Percentiles rank a stretch among this genome's conserved stretches.
These are phyloP conservation scores for Acer negundo DNA, from an alignment of 345 rosid genomes.

Conservation along the genomic window DNA sequence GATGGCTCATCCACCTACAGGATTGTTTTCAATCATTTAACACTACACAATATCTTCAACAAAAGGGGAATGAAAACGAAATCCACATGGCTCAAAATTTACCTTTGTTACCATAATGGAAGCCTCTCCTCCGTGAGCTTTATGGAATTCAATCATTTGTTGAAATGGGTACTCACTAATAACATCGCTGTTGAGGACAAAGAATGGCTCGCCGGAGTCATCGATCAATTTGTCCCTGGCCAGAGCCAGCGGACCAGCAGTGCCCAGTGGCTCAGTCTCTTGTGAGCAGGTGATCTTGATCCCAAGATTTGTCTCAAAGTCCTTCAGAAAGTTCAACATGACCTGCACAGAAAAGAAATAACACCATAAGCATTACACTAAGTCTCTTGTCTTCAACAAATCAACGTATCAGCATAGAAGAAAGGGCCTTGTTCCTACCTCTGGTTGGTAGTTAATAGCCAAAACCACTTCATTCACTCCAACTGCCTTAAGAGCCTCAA, in stretches of 20 bases:
- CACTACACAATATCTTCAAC: neutral
- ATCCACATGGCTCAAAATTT: slow-evolving; percentile 9
- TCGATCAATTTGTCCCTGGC: slow-evolving; percentile 91
- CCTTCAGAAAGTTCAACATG: slow-evolving; percentile 92
- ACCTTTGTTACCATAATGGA: slow-evolving; percentile 99
- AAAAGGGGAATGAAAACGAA: neutral
- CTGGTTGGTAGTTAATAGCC: slow-evolving; percentile 98
- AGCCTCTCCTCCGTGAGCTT: slow-evolving; percentile 94
- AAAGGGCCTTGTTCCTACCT: slow-evolving; percentile 45
- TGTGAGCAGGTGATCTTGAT: slow-evolving; percentile 95
- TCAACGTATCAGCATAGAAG: neutral
- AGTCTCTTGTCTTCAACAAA: neutral
- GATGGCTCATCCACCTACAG: slow-evolving; percentile 95
- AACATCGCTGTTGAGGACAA: slow-evolving; percentile 99
- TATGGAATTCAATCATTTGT: slow-evolving; percentile 87
- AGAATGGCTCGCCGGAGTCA: slow-evolving; percentile 85
- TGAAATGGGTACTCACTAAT: slow-evolving; percentile 91
- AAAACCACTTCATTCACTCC: slow-evolving; percentile 97
- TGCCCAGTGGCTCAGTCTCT: slow-evolving; percentile 99
- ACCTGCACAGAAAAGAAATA: slow-evolving; percentile 44
- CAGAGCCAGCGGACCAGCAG: slow-evolving; percentile 98
- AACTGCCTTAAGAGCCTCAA: slow-evolving; percentile 92
- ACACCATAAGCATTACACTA: neutral
- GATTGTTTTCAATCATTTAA: neutral
- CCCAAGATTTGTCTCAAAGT: slow-evolving; percentile 82